phyloP scores from a whole-genome alignment of 2,329 filamentous ascomycete species.

The Fusarium secorum region DNA sequence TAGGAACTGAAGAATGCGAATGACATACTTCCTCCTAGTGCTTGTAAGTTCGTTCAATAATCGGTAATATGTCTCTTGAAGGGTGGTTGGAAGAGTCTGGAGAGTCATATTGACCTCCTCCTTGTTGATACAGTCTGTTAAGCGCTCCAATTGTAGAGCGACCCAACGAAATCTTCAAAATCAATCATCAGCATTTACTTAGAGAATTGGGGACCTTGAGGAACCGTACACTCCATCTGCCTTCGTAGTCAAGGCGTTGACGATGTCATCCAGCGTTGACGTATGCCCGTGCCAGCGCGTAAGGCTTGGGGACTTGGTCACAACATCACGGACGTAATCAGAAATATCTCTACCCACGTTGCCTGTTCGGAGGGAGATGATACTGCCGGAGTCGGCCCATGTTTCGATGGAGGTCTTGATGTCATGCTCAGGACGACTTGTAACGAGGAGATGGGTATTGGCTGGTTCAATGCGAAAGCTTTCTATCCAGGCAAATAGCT shows the following conservation, averaged over 20 bases:
- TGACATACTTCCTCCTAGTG: rapidly evolving
- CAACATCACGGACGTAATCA: rapidly evolving
- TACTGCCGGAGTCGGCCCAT: rapidly evolving
- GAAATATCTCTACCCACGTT: rapidly evolving
- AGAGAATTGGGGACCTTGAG: rapidly evolving
- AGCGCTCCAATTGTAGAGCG: rapidly evolving
- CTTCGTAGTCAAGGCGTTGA: rapidly evolving
- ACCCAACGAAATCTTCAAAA: not conserved
- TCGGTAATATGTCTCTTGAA: not conserved
- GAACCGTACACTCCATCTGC: not conserved
- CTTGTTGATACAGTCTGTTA: rapidly evolving
- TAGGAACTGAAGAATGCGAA: rapidly evolving
- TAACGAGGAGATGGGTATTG: rapidly evolving
- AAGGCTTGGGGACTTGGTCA: rapidly evolving
- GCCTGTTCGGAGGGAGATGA: rapidly evolving
- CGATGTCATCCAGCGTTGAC: rapidly evolving
- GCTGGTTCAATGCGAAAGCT: rapidly evolving
- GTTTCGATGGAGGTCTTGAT: rapidly evolving
- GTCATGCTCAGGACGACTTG: rapidly evolving
- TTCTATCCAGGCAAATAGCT: rapidly evolving
- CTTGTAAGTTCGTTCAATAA: rapidly evolving
- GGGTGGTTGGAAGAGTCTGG: rapidly evolving
- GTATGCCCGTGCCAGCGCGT: not conserved
- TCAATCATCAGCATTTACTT: rapidly evolving
- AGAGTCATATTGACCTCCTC: rapidly evolving